These are phyloP conservation scores for Jaapia argillacea DNA, from an alignment of 768 basidiomycete species.

Conservation along the genomic window DNA sequence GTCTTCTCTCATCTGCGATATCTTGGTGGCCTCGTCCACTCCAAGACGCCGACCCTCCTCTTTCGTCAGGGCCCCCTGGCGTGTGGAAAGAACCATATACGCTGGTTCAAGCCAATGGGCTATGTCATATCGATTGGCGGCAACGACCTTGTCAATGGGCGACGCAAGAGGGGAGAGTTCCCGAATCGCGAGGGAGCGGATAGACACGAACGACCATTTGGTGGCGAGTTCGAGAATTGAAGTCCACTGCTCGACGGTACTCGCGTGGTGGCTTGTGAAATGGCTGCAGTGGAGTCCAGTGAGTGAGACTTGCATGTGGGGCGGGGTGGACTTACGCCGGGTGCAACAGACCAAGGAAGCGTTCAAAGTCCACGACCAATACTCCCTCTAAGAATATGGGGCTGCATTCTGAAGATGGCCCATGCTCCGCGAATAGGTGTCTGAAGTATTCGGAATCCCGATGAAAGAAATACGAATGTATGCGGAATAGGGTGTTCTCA, in stretches of 20 bases:
- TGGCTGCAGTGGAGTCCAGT: slow-evolving; percentile 7
- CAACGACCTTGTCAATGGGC: slow-evolving; percentile 11
- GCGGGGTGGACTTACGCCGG: not conserved
- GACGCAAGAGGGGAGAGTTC: slow-evolving; percentile 13
- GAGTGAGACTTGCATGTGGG: not conserved
- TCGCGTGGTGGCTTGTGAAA: slow-evolving; percentile 15
- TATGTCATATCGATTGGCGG: slow-evolving; percentile 9
- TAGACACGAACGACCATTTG: slow-evolving; percentile 16
- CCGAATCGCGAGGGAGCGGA: slow-evolving; percentile 19
- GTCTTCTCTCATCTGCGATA: not conserved
- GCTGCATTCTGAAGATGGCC: not conserved
- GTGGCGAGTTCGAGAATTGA: slow-evolving; percentile 22
- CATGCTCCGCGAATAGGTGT: not conserved
- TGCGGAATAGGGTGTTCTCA: not conserved
- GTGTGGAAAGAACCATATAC: slow-evolving; percentile 8
- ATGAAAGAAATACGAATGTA: not conserved
- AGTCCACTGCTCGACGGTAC: slow-evolving; percentile 22
- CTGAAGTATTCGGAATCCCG: not conserved
- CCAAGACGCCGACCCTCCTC: slow-evolving; percentile 11
- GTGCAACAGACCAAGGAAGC: not conserved
- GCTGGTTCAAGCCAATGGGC: slow-evolving; percentile 8
- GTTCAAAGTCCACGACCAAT: not conserved
- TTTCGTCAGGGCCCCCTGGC: slow-evolving; percentile 9
- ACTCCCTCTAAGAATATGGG: not conserved
- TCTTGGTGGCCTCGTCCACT: slow-evolving; percentile 8